Evolutionary conservation across 352 stramenopile genomes (phyloP), one percentile per base, ranked within the genome.

Genomic region (Pseudoperonospora humuli): DNA sequence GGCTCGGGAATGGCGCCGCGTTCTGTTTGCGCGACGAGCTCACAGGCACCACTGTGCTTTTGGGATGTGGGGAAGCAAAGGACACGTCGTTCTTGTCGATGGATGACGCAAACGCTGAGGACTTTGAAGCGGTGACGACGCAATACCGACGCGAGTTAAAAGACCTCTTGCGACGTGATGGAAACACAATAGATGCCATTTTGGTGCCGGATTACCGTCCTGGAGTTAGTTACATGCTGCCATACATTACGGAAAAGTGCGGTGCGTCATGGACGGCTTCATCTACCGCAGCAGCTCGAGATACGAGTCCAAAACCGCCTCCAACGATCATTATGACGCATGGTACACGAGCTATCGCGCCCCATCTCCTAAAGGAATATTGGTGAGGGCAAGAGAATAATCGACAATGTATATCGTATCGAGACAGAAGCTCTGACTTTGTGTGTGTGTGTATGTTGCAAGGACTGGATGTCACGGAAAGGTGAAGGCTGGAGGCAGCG

Each of bases 301-400:
- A 68, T 15, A 14, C 43, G 17, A 54, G 26, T n/a, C 55, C 57
- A 39, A 61, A 64, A 31, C 45, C 56, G 4, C 41, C 75, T 17
- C 67, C 72, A 19, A 49, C 57, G 11, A 57, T 93, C 17, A 57
- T 86, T 15, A 70, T 89, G 64, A 89, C 78, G n/a, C 78, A 91
- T 38, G 70, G 64, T 0, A 93, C 81, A 10, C 67, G 77, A 50
- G 76, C 81, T 18, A 72, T 93, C 11, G 72, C 59, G 1, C 72
- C 81, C 8, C 76, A 84, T 53, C 40, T 88, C 1, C 58, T 93
- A 9, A 43, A 66, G 5, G 81, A 93, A 40, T 86, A 86, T 50
- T 88, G 75, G 77, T 86, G 25, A 38, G 50, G 9, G 14, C 9
- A 18, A 29, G 27, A 7, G 21, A 3, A 35, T 18, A 7, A 7